Percentiles rank a stretch among this genome's conserved stretches.
phyloP scores from a whole-genome alignment of 306 rosid species.

The Cucumis hystrix region DNA sequence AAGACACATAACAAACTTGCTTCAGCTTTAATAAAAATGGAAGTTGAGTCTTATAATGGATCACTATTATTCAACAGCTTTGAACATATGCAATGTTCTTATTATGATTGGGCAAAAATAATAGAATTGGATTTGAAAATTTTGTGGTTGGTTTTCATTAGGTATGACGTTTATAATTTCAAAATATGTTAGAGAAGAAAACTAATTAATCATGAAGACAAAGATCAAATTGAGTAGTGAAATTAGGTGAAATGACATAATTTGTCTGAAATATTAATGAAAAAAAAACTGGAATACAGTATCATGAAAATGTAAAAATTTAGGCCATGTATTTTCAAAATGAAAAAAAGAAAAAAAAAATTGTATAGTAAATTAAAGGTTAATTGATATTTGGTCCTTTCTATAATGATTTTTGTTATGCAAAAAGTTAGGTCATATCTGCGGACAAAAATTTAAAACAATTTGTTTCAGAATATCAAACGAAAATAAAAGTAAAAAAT shows the following conservation, averaged over 20 bases:
- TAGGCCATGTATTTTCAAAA: background rate
- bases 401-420: background rate
- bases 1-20: slow-evolving; percentile 3
- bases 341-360: background rate
- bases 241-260: background rate
- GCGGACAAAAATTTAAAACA: background rate
- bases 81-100: slow-evolving; percentile 4
- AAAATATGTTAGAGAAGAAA: background rate
- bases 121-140: background rate
- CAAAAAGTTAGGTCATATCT: background rate
- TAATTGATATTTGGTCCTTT: background rate
- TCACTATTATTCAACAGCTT: slow-evolving; percentile 1
- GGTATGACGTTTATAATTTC: background rate
- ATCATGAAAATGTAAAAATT: background rate
- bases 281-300: background rate
- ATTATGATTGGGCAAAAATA: background rate
- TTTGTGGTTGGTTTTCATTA: background rate
- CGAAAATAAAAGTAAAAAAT: too few species aligned
- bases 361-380: background rate
- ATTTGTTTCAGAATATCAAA: background rate
- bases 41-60: background rate
- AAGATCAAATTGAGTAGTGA: background rate
- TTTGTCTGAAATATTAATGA: background rate
- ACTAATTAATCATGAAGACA: background rate
- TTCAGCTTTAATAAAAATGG: slow-evolving; percentile 1